Base-by-base conservation (phyloP, 2,329 filamentous ascomycete species). In the Ascocoryne sarcoides region DNA sequence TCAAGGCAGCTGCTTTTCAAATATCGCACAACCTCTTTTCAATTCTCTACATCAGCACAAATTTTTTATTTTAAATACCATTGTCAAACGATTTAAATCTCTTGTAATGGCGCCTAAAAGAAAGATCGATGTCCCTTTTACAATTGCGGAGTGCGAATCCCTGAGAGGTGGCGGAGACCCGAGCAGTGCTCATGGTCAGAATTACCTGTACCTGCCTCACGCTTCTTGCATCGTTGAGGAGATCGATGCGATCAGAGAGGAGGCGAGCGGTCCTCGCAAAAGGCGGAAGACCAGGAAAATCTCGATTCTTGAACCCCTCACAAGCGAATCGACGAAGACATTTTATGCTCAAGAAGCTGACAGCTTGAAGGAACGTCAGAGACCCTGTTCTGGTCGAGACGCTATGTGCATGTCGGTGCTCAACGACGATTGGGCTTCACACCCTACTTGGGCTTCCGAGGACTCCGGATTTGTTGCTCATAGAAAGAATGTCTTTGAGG, bases 381-480 rank as follows among this genome's bases (percentile, higher is more conserved):
- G 94, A 66, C 78, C 83, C 1, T 98, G 92, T 66, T 92, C 86
- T 57, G 92, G 92, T 9, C 84, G 92, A 33, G 92, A 98, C 58
- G 88, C 95, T 61, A 80, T 98, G 52, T 98, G 92, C 65, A 82
- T 86, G 51, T 82, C 83, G 17, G 90, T 98, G 1, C 70, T 98
- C 40, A 98, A 98, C 51, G 92, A 98, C 53, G 86, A 95, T 52
- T 98, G 92, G 92, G 92, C 92, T 2, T 96, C 90, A 18, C 92
- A 98, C 64, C 92, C 92, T 3, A 98, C 92, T 0, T 98, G 92
- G 92, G 92, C 90, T 1, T 96, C 90, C 1, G 92, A 98, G 62
- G 92, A 98, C 59, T 94, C 86, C 32, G 92, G 92, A 0, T 98
- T 98, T 54, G 90, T 98, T 44, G 92, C 92, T 10, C 92, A 98